phyloP scores from a whole-genome alignment of 2,329 filamentous ascomycete genomes.

The Aspergillus sp. region DNA sequence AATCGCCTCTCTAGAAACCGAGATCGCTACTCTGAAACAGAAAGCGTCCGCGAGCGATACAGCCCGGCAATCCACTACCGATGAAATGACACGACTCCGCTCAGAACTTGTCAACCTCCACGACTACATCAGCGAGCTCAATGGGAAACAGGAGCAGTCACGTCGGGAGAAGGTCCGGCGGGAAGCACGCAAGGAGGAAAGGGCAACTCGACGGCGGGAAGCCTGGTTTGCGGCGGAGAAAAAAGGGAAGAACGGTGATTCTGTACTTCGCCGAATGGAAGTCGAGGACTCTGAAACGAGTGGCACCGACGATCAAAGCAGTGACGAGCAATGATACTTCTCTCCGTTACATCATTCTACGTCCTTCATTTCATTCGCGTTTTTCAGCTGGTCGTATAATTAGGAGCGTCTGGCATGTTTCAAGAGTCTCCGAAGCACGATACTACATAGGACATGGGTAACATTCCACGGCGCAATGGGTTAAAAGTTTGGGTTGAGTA shows the following conservation, averaged over 20 bases:
- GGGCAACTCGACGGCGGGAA: slow-evolving; percentile 41
- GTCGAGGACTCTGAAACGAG: slow-evolving; percentile 36
- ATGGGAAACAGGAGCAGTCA: slow-evolving; percentile 38
- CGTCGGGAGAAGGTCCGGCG: slow-evolving; percentile 33
- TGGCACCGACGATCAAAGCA: slow-evolving; percentile 37
- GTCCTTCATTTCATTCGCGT: not conserved
- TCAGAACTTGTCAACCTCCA: slow-evolving; percentile 35
- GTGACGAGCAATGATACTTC: slow-evolving; percentile 24
- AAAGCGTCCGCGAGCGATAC: slow-evolving; percentile 35
- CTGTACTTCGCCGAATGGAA: slow-evolving; percentile 40
- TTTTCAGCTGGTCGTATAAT: not conserved
- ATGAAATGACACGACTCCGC: slow-evolving; percentile 39
- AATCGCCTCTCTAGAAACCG: slow-evolving; percentile 38
- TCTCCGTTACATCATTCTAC: not conserved
- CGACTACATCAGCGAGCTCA: slow-evolving; percentile 40
- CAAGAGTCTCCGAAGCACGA: not conserved
- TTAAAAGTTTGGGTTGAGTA: slow-evolving; percentile 2
- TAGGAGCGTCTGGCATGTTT: slow-evolving; percentile 1
- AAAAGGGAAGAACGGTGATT: slow-evolving; percentile 43
- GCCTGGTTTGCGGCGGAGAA: slow-evolving; percentile 48
- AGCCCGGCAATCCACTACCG: slow-evolving; percentile 35
- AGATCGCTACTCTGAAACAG: slow-evolving; percentile 41
- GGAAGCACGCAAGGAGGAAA: slow-evolving; percentile 40
- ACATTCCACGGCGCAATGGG: slow-evolving; percentile 6
- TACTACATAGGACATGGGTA: not conserved